A percentile compares a stretch with the other conserved stretches of the same genome.
Conservation (phyloP, 208 protist species). For the Trichomonas tenax region DNA sequence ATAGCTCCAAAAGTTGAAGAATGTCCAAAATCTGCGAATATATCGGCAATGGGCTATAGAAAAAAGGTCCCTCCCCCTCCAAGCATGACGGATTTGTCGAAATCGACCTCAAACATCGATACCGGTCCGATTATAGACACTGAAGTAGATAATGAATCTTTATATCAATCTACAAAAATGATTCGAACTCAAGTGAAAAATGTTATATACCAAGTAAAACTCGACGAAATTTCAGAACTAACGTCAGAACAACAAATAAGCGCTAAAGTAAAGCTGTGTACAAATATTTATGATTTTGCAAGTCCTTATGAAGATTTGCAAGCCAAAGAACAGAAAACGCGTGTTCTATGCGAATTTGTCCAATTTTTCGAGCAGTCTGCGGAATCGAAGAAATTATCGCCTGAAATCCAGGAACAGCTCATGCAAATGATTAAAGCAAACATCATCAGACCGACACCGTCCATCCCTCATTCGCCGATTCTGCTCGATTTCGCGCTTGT, state of each 20-base stretch:
- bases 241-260: background rate
- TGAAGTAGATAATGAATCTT: background rate
- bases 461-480: background rate
- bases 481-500: background rate
- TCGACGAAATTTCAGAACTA: background rate
- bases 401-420: background rate
- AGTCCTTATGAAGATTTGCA: background rate
- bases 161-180: background rate
- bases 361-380: background rate
- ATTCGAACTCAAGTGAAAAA: background rate
- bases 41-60: background rate
- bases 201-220: background rate
- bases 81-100: background rate
- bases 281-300: background rate
- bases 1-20: background rate
- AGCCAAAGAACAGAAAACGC: background rate
- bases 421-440: background rate
- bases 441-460: background rate
- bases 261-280: background rate
- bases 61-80: background rate
- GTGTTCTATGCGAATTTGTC: background rate
- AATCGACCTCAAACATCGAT: background rate
- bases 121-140: background rate
- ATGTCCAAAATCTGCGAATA: background rate
- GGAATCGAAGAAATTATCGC: background rate